Evolutionary conservation across 441 rosid genomes (phyloP), one percentile per base, ranked within the genome.

Genomic region (Hypseocharis bilobata): DNA sequence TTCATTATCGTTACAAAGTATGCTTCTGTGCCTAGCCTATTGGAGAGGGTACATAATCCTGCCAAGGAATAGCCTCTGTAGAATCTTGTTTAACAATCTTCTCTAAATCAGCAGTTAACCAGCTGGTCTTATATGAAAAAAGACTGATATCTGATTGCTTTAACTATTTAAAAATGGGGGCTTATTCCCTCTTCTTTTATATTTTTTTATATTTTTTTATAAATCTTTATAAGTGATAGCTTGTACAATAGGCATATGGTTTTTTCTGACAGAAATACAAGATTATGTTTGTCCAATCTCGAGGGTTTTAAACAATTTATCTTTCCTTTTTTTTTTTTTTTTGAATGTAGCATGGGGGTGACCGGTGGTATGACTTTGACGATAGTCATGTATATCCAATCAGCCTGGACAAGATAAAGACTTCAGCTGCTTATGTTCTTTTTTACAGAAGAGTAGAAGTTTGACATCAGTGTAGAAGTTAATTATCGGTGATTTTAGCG

Each of bases 391-490:
- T 94, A 68, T 63, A 64, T 73, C 84, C 85, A 22, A 83, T 91
- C 65, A 61, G 84, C 77, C 82, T 72, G 78, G 96, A 94, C 72
- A 94, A 85, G 80, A 88, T 91, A 72, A 94, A 88, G 81, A 83
- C 92, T 62, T 85, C 96, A 0, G 96, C 99, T 65, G 99, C 98
- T 26, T 94, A 91, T 73, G 96, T 91, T 79, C 88, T 94, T 55
- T 94, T 91, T 83, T 88, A 89, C 83, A 84, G 88, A 88, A 93
- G 98, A 78, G 84, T 76, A 19, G 91, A 82, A 63, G 76, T 28
- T 60, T 80, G 73, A 77, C 36, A 44, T 51, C 30, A 63, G 42
- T 62, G n/a, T 38, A 71, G 70, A 65, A 28, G 10, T 13, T 44
- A 62, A 70, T 8, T 38, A 26, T 63, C 20, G 68, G 67, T 55